These are phyloP conservation scores for Fusarium sacchari DNA, from an alignment of 2,329 filamentous ascomycete species.

Conservation along the genomic window DNA sequence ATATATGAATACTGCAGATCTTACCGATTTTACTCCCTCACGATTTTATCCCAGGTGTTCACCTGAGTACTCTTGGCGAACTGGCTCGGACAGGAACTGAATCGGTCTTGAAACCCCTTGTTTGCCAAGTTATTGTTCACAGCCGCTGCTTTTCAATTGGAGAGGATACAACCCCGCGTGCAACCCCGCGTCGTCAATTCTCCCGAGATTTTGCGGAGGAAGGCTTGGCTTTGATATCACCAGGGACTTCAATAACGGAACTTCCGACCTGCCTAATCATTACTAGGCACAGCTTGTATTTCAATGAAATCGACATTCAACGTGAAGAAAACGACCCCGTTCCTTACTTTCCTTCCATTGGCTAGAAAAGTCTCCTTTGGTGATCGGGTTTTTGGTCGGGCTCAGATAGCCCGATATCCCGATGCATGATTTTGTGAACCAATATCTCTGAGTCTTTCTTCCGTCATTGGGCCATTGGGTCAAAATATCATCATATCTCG, in stretches of 20 bases:
- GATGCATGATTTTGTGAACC: not conserved
- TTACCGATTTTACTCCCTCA: not conserved
- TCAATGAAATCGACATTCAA: not conserved
- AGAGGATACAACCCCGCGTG: not conserved
- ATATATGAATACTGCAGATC: not conserved
- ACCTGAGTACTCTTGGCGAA: not conserved
- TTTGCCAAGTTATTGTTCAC: not conserved
- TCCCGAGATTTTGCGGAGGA: not conserved
- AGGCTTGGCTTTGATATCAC: not conserved
- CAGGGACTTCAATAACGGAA: not conserved
- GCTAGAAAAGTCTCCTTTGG: not conserved
- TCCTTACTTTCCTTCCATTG: not conserved
- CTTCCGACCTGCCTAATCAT: not conserved
- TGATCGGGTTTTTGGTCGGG: not conserved
- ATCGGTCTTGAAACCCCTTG: not conserved
- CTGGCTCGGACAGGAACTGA: not conserved
- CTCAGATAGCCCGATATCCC: not conserved
- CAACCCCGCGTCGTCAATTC: not conserved
- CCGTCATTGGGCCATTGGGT: not conserved
- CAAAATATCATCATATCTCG: rapidly evolving
- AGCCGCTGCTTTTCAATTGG: not conserved
- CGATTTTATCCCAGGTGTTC: not conserved
- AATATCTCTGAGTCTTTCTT: too few species aligned
- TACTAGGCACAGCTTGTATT: not conserved
- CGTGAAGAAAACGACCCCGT: rapidly evolving